Conservation (phyloP, 139 green algal species). For the Chlamydomonas schloesseri region DNA sequence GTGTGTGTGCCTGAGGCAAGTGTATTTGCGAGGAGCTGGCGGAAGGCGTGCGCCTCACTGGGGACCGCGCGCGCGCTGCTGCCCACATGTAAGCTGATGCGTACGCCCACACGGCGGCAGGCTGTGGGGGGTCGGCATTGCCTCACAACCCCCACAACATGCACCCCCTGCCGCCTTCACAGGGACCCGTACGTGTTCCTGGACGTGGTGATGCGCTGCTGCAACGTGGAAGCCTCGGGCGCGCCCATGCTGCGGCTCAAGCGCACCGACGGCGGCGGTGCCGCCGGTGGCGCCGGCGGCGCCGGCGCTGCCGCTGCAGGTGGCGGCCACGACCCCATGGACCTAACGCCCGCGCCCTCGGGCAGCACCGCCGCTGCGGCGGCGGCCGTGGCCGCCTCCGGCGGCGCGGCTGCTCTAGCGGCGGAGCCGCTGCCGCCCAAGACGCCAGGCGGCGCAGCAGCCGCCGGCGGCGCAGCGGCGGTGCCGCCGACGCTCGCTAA, state of each 20-base stretch:
- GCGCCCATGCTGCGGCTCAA: conserved; percentile 43
- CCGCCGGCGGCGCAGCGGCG: background rate
- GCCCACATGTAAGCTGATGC: no score
- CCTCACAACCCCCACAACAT: background rate
- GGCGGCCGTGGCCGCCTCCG: background rate
- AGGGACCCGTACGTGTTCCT: conserved; percentile 87
- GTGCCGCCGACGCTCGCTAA: conserved; percentile 24
- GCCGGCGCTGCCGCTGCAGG: conserved; percentile 5
- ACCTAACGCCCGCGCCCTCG: conserved; percentile 3
- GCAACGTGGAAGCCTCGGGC: conserved; percentile 50
- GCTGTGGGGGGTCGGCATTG: background rate
- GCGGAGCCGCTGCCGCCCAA: background rate
- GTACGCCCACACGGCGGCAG: no score
- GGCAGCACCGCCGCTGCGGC: background rate
- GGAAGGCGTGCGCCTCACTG: no score
- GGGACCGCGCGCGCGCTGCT: no score
- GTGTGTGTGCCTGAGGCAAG: no score
- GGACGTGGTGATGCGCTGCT: conserved; percentile 72
- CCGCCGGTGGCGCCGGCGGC: background rate
- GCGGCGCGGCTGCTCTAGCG: background rate
- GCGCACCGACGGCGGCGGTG: background rate
- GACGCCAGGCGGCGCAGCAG: background rate
- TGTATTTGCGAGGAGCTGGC: no score
- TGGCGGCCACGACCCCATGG: background rate
- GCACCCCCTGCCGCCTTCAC: background rate